Percentiles rank a stretch among this genome's conserved stretches.
phyloP scores from a whole-genome alignment of 345 rosid genomes.

The Pseudoturritis turrita region DNA sequence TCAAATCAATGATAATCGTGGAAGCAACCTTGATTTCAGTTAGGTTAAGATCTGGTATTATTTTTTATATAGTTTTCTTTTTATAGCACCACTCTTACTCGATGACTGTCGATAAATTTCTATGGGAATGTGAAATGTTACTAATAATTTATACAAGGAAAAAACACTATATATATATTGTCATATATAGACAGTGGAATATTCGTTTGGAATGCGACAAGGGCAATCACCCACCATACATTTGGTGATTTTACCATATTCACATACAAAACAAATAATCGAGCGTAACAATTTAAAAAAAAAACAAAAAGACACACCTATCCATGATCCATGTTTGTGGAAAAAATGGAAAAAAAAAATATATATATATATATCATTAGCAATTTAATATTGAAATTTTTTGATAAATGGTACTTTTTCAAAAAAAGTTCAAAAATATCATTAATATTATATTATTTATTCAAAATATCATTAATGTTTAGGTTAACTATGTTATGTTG shows the following conservation, averaged over 20 bases:
- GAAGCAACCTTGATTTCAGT: background rate
- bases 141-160: background rate
- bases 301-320: background rate
- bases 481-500: too few relatives aligned
- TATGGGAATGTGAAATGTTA: background rate
- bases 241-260: constrained; percentile 7
- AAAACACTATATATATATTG: background rate
- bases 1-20: background rate
- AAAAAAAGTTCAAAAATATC: too few relatives aligned
- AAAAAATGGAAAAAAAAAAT: too few relatives aligned
- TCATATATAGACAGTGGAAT: background rate
- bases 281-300: background rate
- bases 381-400: background rate
- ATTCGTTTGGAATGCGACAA: constrained; percentile 10
- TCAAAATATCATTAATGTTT: too few relatives aligned
- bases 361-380: background rate
- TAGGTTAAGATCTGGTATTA: too few relatives aligned
- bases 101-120: background rate
- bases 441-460: too few relatives aligned
- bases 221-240: background rate
- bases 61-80: background rate
- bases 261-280: background rate
- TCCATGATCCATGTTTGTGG: background rate
- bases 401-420: too few relatives aligned
- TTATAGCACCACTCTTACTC: background rate